Percentiles rank a stretch among this genome's conserved stretches.
These are phyloP conservation scores for Croton setiger DNA, from an alignment of 441 rosid genomes.

Conservation along the genomic window DNA sequence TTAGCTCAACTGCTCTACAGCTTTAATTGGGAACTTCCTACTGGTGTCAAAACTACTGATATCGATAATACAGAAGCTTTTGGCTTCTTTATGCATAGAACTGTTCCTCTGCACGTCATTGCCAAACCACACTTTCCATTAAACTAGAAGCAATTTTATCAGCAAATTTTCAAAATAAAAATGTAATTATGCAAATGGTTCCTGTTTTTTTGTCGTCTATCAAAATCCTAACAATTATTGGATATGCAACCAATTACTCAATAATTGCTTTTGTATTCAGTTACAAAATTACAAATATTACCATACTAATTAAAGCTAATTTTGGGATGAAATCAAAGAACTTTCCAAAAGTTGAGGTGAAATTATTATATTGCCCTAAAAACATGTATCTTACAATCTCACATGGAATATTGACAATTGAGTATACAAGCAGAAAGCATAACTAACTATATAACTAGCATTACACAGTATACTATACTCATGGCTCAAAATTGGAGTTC, in stretches of 20 bases:
- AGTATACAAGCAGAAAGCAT: not conserved
- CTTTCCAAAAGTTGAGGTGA: too few relatives aligned
- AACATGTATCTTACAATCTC: not conserved
- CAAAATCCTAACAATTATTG: too few relatives aligned
- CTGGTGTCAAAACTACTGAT: constrained; percentile 30
- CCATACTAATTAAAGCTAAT: too few relatives aligned
- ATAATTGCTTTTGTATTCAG: too few relatives aligned
- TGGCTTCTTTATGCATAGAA: constrained; percentile 47
- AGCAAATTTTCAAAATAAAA: too few relatives aligned
- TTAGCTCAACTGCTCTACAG: constrained; percentile 50
- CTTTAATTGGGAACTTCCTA: constrained; percentile 55
- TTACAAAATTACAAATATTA: too few relatives aligned
- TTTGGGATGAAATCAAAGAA: too few relatives aligned
- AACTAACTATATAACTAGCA: not conserved
- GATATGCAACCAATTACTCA: too few relatives aligned
- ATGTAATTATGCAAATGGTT: too few relatives aligned
- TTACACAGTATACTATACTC: constrained; percentile 17
- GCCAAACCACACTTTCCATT: constrained; percentile 33
- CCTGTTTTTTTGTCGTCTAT: too few relatives aligned
- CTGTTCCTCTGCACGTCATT: constrained; percentile 30
- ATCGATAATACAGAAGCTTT: constrained; percentile 45
- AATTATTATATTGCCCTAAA: too few relatives aligned
- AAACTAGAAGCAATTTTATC: too few relatives aligned
- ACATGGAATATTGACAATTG: not conserved
- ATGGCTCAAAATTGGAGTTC: constrained; percentile 33